Evolutionary conservation across 2,329 filamentous ascomycete genomes (phyloP).

Genomic region (Geosmithia flava): DNA sequence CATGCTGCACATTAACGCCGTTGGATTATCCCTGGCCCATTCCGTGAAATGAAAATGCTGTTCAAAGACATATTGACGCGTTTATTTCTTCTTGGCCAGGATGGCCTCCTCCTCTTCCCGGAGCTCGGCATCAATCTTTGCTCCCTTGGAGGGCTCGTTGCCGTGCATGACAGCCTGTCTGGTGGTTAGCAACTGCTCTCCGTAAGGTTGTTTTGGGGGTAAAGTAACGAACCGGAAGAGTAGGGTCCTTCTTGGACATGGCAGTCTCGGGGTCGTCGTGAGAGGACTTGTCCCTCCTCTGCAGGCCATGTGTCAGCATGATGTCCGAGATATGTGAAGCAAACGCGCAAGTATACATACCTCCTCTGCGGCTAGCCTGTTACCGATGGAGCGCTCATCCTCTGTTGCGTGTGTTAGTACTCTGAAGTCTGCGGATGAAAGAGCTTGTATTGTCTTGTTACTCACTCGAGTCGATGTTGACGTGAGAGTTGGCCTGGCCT

Average conservation of each 20-base stretch:
- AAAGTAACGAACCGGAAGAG: constrained; percentile 33
- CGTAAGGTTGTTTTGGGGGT: background rate
- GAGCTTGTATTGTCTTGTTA: background rate
- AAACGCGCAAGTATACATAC: constrained; percentile 18
- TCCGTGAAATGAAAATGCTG: background rate
- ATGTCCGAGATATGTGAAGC: no score
- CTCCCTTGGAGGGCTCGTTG: constrained; percentile 61
- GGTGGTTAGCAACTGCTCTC: background rate
- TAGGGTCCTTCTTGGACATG: constrained; percentile 46
- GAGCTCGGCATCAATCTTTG: constrained; percentile 58
- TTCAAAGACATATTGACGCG: background rate
- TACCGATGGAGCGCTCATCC: constrained; percentile 60
- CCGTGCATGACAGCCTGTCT: constrained; percentile 52
- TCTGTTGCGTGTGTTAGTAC: constrained; percentile 28
- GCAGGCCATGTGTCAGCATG: constrained; percentile 1
- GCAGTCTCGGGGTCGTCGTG: constrained; percentile 29
- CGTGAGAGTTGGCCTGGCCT: constrained; percentile 58
- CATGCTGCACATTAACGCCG: constrained; percentile 1
- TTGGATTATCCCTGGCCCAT: background rate
- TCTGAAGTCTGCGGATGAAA: background rate
- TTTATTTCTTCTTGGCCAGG: constrained; percentile 40
- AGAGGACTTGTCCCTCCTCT: constrained; percentile 21
- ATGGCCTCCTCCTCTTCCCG: constrained; percentile 51
- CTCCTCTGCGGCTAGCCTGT: constrained; percentile 53
- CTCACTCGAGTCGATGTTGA: constrained; percentile 60